Evolutionary conservation across 129 eudicot genomes (phyloP), one percentile per base, ranked within the genome.

Genomic region (Smallanthus sonchifolius): DNA sequence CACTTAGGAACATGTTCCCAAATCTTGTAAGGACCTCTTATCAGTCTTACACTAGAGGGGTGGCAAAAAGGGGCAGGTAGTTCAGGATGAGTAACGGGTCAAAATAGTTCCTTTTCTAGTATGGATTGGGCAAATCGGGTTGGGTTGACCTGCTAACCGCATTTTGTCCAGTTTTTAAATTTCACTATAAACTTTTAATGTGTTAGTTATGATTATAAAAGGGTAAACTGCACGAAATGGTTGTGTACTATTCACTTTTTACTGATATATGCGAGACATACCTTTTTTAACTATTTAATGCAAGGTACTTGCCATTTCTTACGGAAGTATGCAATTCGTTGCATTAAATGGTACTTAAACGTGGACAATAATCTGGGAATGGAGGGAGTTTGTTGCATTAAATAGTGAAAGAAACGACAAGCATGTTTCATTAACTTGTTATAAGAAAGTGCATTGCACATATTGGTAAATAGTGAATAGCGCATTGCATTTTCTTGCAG

Each of bases 1-100:
- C 98, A 40, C 97, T 93, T 35, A 86, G 98, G 82, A 93, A 93
- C 83, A 93, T 93, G 98, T 93, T 93, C 82, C 98, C 98, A 14
- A 93, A 93, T 88, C 92, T 89, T 72, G 98, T 93, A 76, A 86
- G 91, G 47, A 72, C 45, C 37, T 37, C 39, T 47, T 57, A 34
- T 70, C 35, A 36, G 15, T 54, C 73, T 40, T 28, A 42, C 54
- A 16, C 35, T 17, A 17, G 1, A 10, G 48, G 60, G 10, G 65
- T 30, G 9, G 37, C 37, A 28, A 60, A 13, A 60, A 30, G 19
- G 66, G 65, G 17, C 16, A 0, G 65, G n/a, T 30, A 11, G 7
- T 57, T 20, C 36, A 11, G 38, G 17, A 24, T 57, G 64, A n/a
- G 64, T 57, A 24, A 24, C 30, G 1, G 30, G 30, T 24, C 30